Percentiles rank a stretch among this genome's conserved stretches.
Evolutionary conservation across 108 stramenopile species (phyloP).

Genomic region (Cyclotella cryptica): DNA sequence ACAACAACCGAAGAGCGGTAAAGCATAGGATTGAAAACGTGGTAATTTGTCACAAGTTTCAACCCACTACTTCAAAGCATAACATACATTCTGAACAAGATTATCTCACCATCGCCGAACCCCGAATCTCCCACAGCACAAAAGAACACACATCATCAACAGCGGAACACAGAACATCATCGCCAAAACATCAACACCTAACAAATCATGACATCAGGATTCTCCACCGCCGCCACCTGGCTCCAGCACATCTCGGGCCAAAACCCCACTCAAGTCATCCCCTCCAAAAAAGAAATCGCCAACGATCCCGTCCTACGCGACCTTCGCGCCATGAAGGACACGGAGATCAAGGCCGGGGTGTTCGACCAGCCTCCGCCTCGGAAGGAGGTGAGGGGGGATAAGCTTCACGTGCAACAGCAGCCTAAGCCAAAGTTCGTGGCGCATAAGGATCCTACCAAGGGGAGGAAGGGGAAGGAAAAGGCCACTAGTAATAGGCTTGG

Average conservation of each 20-base stretch:
- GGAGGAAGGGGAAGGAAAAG: constrained; percentile 31
- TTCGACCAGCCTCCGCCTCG: neutral
- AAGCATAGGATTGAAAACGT: too few relatives aligned
- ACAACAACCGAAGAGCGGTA: too few relatives aligned
- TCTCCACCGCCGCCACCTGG: constrained; percentile 42
- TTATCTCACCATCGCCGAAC: too few relatives aligned
- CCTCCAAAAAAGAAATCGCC: constrained; percentile 15
- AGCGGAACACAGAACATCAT: neutral
- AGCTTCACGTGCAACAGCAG: constrained; percentile 28
- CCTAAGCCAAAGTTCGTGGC: constrained; percentile 49
- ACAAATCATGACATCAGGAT: constrained; percentile 41
- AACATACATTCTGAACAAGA: too few relatives aligned
- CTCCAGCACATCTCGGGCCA: constrained; percentile 36
- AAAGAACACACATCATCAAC: too few relatives aligned
- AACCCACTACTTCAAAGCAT: too few relatives aligned
- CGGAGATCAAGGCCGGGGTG: constrained; percentile 16
- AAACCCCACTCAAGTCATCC: constrained; percentile 19
- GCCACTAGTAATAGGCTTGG: constrained; percentile 33
- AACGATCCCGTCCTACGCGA: constrained; percentile 43
- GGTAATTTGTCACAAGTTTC: too few relatives aligned
- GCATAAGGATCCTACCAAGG: constrained; percentile 37
- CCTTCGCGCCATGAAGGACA: constrained; percentile 35
- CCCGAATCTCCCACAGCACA: too few relatives aligned
- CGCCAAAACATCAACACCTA: neutral
- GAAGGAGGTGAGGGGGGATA: neutral